These are phyloP conservation scores for Aspergillus pseudonomiae DNA, from an alignment of 2,329 filamentous ascomycete species.

Conservation along the genomic window DNA sequence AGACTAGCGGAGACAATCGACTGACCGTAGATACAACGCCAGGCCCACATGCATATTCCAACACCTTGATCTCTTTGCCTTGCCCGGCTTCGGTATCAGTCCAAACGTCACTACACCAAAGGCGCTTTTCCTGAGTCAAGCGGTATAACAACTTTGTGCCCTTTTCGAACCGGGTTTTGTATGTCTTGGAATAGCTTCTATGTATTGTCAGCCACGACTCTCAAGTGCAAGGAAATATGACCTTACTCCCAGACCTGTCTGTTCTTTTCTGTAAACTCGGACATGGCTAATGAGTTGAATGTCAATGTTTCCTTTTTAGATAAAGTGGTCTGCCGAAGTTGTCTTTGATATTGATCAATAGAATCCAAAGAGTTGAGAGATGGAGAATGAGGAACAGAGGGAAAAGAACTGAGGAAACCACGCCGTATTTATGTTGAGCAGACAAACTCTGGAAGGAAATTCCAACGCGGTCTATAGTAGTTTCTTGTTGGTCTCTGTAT, in stretches of 20 bases:
- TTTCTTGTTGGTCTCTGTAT: background rate
- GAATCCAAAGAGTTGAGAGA: background rate
- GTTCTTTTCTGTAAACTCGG: conserved; percentile 41
- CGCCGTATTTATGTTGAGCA: conserved; percentile 11
- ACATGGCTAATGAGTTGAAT: conserved; percentile 25
- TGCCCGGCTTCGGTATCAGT: conserved; percentile 33
- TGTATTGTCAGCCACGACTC: background rate
- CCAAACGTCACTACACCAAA: conserved; percentile 67
- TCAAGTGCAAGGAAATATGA: background rate
- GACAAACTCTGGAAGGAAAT: background rate
- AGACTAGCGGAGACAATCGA: conserved; percentile 10
- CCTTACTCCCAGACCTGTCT: conserved; percentile 46
- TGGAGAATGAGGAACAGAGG: background rate
- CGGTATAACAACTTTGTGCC: conserved; percentile 58
- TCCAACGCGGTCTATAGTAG: too few relatives aligned
- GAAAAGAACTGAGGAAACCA: background rate
- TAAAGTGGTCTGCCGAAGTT: background rate
- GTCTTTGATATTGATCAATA: background rate
- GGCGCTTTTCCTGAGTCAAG: conserved; percentile 56
- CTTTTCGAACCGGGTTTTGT: conserved; percentile 61
- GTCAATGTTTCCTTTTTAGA: background rate
- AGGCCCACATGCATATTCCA: conserved; percentile 79
- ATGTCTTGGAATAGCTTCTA: conserved; percentile 57
- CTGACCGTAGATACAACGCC: conserved; percentile 66
- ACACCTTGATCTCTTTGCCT: conserved; percentile 51